A percentile compares a stretch with the other conserved stretches of the same genome.
phyloP scores from a whole-genome alignment of 1,139 yeast genomes.

The Lipomyces yarrowii region DNA sequence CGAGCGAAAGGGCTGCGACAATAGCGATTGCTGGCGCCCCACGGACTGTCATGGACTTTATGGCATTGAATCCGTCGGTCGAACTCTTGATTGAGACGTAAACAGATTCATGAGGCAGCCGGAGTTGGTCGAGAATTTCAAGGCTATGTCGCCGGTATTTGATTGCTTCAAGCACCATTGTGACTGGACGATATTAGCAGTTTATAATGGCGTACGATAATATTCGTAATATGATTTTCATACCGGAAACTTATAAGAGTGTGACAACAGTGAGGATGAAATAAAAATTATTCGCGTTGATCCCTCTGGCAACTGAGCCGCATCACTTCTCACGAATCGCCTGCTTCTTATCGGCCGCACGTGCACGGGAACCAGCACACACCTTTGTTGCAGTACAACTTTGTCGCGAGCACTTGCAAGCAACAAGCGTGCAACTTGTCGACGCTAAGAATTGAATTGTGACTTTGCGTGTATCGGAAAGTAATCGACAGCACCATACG shows the following conservation, averaged over 20 bases:
- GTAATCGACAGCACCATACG: background rate
- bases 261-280: background rate
- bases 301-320: no score
- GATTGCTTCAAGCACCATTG: constrained; percentile 32
- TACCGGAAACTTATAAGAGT: background rate
- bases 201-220: background rate
- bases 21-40: constrained; percentile 99
- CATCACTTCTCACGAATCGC: no score
- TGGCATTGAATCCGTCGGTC: constrained; percentile 77
- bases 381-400: no score
- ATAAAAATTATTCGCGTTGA: background rate
- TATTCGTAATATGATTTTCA: background rate
- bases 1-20: constrained; percentile 85
- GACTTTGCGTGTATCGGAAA: background rate
- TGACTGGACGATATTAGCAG: background rate
- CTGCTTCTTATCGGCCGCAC: background rate
- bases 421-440: no score
- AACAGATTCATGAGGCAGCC: constrained; percentile 74
- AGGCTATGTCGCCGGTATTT: constrained; percentile 44
- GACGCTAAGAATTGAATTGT: background rate
- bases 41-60: constrained; percentile 88
- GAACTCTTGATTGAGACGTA: constrained; percentile 63
- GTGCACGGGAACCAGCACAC: no score
- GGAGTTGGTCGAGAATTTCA: constrained; percentile 74
- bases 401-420: no score